Base-by-base conservation (phyloP, 306 rosid species). In the Vigna unguiculata region DNA sequence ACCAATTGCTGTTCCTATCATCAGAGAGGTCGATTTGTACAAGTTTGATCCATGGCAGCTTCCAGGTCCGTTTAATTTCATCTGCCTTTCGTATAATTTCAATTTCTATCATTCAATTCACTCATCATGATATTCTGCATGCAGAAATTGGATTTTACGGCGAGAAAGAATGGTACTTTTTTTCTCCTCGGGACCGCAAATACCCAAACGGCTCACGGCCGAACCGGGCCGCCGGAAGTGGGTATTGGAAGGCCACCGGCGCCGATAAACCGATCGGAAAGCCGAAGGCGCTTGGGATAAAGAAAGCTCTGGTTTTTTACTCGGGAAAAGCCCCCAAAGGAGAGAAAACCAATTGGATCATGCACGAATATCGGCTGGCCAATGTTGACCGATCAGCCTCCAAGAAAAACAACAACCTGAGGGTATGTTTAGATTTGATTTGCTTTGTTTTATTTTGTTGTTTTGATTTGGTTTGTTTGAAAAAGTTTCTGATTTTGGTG, bases 31-130 rank as follows among this genome's bases (percentile, higher is more conserved):
- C 74, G 97, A 95, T 78, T 90, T 95, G 32, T 95, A 95, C 78
- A 95, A 95, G 49, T 92, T 84, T 32, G 93, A 95, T 74, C 97
- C 99, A n/a, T 95, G 99, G 99, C 88, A 90, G n/a, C 91, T 95
- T 41, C 97, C 97, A 30, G 96, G 98, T 95, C 84, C 40, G 59
- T 16, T 46, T 25, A n/a, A 36, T 66, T 41, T 22, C 19, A 7
- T 3, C 1, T 40, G 63, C 17, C 19, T 59, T 59, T 25, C 15
- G 40, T 60, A 25, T 58, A 25, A 0, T 58, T 3, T 58, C 19
- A 14, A 1, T 16, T 60, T 32, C 22, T 59, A 16, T 30, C 5
- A 7, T 60, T 60, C 67, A 60, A 10, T 20, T 53, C 5, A 20
- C 4, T 71, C 34, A 6, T 1, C 0, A 12, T 32, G 3, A 1